Conservation (phyloP, 1,284 basidiomycete genomes). For the Coriolopsis trogii region DNA sequence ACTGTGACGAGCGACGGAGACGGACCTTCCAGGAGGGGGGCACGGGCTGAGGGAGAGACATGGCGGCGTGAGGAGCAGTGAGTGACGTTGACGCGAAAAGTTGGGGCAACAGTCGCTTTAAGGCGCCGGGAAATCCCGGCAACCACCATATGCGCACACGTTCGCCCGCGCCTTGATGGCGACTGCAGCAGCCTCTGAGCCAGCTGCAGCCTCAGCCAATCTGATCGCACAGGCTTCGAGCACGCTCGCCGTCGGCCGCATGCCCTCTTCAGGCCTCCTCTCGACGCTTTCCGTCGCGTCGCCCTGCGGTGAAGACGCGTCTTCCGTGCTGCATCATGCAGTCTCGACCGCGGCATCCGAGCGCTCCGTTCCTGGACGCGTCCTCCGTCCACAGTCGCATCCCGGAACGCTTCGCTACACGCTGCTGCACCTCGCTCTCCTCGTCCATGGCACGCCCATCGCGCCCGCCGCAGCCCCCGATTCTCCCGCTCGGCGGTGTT, state of each 20-base stretch:
- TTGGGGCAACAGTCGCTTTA: slow-evolving; percentile 31
- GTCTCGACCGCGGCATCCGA: neutral
- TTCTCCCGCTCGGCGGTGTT: neutral
- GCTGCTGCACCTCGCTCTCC: neutral
- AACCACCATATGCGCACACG: slow-evolving; percentile 23
- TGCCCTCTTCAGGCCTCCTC: no score
- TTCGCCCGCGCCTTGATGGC: slow-evolving; percentile 16
- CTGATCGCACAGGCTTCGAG: no score
- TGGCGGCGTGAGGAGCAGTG: slow-evolving; percentile 40
- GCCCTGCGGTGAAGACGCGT: neutral
- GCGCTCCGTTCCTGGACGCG: slow-evolving; percentile 4
- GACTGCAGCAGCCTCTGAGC: neutral
- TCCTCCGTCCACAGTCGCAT: neutral
- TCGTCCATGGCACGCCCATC: neutral
- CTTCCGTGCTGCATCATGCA: neutral
- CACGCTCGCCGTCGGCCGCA: no score
- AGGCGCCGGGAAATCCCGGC: slow-evolving; percentile 35
- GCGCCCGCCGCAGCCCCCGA: neutral
- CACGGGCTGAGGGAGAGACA: slow-evolving; percentile 88
- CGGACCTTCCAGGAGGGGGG: slow-evolving; percentile 91
- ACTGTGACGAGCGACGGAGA: slow-evolving; percentile 8
- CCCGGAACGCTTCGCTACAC: neutral
- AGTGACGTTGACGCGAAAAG: slow-evolving; percentile 27
- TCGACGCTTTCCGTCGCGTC: no score
- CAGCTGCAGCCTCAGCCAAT: slow-evolving; percentile 5